Conservation (phyloP, 805 yeast species). For the Yamadazyma sp. region DNA sequence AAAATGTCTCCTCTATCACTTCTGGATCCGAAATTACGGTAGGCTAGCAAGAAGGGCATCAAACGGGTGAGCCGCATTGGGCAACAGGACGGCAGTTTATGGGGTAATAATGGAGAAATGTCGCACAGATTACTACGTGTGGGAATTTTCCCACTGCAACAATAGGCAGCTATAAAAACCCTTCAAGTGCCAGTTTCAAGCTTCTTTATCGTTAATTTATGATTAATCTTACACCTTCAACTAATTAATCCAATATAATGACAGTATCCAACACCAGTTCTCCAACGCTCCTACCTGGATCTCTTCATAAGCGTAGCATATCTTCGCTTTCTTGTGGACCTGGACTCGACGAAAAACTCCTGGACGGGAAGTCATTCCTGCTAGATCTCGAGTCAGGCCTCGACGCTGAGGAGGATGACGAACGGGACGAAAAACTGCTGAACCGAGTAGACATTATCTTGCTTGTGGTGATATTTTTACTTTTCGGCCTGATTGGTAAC, state of each 20-base stretch:
- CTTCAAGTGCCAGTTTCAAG: not conserved
- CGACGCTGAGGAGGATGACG: not conserved
- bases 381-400: slow-evolving; percentile 1
- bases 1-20: too few relatives aligned
- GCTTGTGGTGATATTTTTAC: slow-evolving; percentile 10
- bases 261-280: too few relatives aligned
- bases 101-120: slow-evolving; percentile 1
- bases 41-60: too few relatives aligned
- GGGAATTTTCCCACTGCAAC: too few relatives aligned
- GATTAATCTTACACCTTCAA: too few relatives aligned
- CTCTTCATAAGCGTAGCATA: slow-evolving; percentile 15
- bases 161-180: not conserved
- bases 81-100: not conserved
- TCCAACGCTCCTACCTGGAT: not conserved
- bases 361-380: too few relatives aligned
- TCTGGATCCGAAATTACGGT: too few relatives aligned
- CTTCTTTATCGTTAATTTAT: too few relatives aligned
- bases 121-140: too few relatives aligned
- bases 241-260: too few relatives aligned
- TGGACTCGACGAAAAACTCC: not conserved
- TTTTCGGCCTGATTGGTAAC: slow-evolving; percentile 12
- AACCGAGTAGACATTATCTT: slow-evolving; percentile 4
- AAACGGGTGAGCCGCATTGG: too few relatives aligned
- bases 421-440: not conserved
- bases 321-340: slow-evolving; percentile 5